phyloP scores from a whole-genome alignment of 352 stramenopile species.

The Ochromonadaceae sp. region DNA sequence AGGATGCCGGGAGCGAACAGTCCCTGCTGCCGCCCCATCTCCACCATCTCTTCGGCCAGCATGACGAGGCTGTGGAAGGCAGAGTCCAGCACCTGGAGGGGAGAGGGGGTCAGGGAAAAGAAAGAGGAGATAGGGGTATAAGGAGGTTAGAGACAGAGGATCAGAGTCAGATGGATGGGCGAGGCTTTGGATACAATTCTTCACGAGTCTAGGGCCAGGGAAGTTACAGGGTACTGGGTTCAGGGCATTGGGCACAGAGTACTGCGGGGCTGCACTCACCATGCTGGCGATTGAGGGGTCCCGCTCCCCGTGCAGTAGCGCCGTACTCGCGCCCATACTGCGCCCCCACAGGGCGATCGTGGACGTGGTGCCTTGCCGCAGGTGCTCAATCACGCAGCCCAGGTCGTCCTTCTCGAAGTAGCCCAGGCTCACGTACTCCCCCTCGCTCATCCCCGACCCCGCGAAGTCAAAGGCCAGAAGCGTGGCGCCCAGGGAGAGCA shows the following conservation, averaged over 20 bases:
- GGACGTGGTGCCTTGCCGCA: conserved; percentile 71
- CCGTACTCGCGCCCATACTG: conserved; percentile 92
- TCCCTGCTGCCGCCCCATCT: conserved; percentile 76
- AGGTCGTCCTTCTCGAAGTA: conserved; percentile 85
- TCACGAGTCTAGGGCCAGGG: too few species aligned
- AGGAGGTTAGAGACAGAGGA: background rate
- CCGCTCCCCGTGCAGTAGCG: conserved; percentile 86
- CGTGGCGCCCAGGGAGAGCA: conserved; percentile 75
- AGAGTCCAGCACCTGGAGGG: conserved; percentile 92
- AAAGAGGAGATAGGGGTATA: conserved; percentile 57
- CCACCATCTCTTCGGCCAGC: conserved; percentile 90
- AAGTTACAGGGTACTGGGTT: too few species aligned
- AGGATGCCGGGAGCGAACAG: conserved; percentile 73
- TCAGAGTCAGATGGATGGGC: background rate
- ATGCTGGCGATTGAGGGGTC: conserved; percentile 84
- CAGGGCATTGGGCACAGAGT: too few species aligned
- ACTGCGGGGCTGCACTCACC: too few species aligned
- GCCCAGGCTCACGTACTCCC: conserved; percentile 90
- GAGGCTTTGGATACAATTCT: too few species aligned
- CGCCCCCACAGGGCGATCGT: conserved; percentile 90
- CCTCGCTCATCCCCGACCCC: conserved; percentile 82
- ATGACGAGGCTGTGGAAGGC: conserved; percentile 87
- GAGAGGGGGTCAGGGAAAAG: conserved; percentile 65
- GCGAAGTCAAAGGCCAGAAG: conserved; percentile 92
- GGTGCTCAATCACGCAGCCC: conserved; percentile 63